Percentiles rank a stretch among this genome's conserved stretches.
phyloP scores from a whole-genome alignment of 23 red algal genomes.

The Chondrus crispus region DNA sequence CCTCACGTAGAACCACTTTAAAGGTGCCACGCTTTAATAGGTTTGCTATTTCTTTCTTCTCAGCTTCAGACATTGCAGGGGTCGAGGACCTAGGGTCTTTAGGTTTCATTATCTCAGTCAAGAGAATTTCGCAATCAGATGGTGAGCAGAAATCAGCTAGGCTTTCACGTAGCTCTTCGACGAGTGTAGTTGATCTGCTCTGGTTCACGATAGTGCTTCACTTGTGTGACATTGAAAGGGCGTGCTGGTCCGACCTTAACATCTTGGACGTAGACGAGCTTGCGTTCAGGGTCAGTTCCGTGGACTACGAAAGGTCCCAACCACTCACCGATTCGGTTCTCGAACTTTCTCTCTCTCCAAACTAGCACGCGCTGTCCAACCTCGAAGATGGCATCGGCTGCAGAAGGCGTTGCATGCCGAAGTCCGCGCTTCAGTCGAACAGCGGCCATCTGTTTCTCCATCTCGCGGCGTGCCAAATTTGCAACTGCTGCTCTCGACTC shows the following conservation, averaged over 20 bases:
- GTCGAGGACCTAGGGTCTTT: background rate
- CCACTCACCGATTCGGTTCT: background rate
- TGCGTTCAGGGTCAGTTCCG: background rate
- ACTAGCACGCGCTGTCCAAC: background rate
- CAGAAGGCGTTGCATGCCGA: background rate
- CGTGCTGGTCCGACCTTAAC: background rate
- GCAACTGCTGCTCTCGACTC: background rate
- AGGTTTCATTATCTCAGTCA: background rate
- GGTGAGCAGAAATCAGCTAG: background rate
- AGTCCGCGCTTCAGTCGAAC: background rate
- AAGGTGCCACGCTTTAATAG: background rate
- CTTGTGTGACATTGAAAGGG: background rate
- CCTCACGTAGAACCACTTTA: background rate
- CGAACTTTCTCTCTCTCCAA: background rate
- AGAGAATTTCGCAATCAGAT: background rate
- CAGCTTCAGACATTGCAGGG: background rate
- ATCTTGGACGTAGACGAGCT: conserved; percentile 1
- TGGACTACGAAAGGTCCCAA: background rate
- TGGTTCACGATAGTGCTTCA: background rate
- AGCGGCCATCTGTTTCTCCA: background rate
- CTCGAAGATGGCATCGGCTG: background rate
- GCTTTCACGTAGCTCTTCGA: background rate
- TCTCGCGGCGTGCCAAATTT: background rate
- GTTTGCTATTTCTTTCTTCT: background rate
- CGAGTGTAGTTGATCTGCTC: background rate